phyloP scores from a whole-genome alignment of 2,329 filamentous ascomycete genomes.

The Hyphodiscus sp. region DNA sequence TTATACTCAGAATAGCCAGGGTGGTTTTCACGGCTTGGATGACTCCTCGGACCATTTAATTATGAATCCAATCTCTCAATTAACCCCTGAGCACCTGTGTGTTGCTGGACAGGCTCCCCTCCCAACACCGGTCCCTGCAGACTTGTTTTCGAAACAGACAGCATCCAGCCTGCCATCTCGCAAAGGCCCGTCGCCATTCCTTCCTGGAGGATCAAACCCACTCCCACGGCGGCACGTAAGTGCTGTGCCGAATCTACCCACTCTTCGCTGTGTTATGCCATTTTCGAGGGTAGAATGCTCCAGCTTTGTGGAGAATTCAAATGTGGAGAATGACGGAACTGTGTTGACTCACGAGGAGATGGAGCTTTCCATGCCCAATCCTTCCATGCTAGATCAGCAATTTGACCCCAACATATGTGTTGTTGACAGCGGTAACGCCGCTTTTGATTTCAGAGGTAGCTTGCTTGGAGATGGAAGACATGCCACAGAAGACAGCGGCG shows the following conservation, averaged over 20 bases:
- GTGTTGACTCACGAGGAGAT: not conserved
- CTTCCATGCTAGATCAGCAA: not conserved
- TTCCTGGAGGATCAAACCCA: not conserved
- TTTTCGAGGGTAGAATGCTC: constrained; percentile 11
- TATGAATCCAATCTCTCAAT: too few relatives aligned
- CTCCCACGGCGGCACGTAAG: constrained; percentile 4
- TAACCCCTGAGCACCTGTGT: too few relatives aligned
- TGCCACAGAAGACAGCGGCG: constrained; percentile 4
- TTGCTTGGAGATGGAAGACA: not conserved
- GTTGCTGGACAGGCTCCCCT: too few relatives aligned
- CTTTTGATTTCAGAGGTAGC: not conserved
- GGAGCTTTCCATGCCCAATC: not conserved
- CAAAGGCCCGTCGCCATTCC: not conserved
- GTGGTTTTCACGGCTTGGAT: constrained; percentile 14
- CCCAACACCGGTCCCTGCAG: too few relatives aligned
- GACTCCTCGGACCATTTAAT: too few relatives aligned
- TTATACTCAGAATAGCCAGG: constrained; percentile 21
- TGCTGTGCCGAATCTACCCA: constrained; percentile 8
- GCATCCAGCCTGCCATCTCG: constrained; percentile 11
- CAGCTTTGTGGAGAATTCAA: constrained; percentile 2
- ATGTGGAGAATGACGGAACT: not conserved
- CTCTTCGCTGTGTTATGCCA: constrained; percentile 11
- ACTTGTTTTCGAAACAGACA: not conserved
- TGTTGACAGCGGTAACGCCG: constrained; percentile 1
- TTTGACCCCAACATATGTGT: constrained; percentile 1